Conservation (phyloP, 176 grass and related monocot genomes). For the Cenchrus fungigraminus region DNA sequence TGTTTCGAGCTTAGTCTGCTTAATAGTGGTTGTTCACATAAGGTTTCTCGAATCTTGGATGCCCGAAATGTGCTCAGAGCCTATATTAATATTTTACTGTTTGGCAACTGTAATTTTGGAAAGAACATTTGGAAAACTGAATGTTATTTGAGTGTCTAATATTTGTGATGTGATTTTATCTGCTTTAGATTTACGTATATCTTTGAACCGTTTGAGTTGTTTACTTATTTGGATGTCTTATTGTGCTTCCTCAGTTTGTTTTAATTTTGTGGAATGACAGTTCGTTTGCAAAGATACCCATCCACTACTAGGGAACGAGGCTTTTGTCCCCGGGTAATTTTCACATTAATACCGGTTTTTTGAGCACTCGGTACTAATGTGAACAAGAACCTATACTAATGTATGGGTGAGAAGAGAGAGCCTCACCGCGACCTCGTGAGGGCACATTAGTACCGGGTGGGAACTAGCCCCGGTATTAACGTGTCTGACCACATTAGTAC, state of each 20-base stretch:
- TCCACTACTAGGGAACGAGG: too few species aligned
- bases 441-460: too few species aligned
- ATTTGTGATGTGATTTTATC: neutral
- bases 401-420: too few species aligned
- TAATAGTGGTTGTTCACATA: neutral
- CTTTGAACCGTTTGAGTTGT: neutral
- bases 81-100: neutral
- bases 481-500: too few species aligned
- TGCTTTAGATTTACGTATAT: neutral
- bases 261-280: neutral
- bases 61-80: neutral
- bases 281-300: too few species aligned
- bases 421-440: too few species aligned
- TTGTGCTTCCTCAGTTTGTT: slow-evolving; percentile 16
- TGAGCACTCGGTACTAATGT: too few species aligned
- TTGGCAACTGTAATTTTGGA: neutral
- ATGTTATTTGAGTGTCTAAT: neutral
- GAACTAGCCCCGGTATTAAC: too few species aligned
- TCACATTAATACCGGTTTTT: too few species aligned
- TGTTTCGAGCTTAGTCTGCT: neutral
- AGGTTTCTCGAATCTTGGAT: neutral
- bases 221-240: slow-evolving; percentile 22
- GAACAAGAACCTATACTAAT: too few species aligned
- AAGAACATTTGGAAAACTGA: neutral
- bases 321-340: too few species aligned